Evolutionary conservation across 2,329 filamentous ascomycete genomes (phyloP), one percentile per base, ranked within the genome.

Genomic region (Apiospora rasikravindrae): DNA sequence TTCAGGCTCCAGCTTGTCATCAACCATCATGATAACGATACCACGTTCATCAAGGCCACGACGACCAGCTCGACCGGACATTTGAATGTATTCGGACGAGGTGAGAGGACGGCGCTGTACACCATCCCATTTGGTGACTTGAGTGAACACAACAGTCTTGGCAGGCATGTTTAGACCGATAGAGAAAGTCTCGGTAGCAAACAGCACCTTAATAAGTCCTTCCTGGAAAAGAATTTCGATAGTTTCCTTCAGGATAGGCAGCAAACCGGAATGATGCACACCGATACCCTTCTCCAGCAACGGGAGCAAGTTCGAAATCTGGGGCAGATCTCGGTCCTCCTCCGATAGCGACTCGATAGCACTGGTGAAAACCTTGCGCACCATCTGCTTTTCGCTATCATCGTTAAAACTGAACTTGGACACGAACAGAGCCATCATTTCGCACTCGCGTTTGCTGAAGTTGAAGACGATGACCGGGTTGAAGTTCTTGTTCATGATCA

Each of bases 21-120:
- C 93, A 74, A 99, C 93, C 96, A 99, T 98, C 94, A 99, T 98
- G 81, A 99, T 98, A 77, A 99, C 96, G 77, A 98, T 97, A 88
- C 96, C 96, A 76, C 96, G 93, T 74, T 98, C 95, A 85, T 99
- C 96, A 71, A 99, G 92, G 84, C 96, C 96, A 90, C 96, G 92
- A 88, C 96, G 94, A 80, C 96, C 96, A 73, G 96, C 96, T 83
- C 96, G 94, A 74, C 96, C 96, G 70, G 96, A 98, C 96, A 99
- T 99, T 81, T 99, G 96, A 70, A 99, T 94, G 82, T 98, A 99
- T 79, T 99, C 96, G 14, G 94, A 98, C 1, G 95, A 94, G 0
- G 95, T 98, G 26, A 98, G 89, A 83, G 95, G 97, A 75, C 96
- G 90, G 77, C 90, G 89, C 73, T 89, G 88, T 8, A 91, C 88